Base-by-base conservation (phyloP, 2,329 filamentous ascomycete genomes). In the Xylaria multiplex region DNA sequence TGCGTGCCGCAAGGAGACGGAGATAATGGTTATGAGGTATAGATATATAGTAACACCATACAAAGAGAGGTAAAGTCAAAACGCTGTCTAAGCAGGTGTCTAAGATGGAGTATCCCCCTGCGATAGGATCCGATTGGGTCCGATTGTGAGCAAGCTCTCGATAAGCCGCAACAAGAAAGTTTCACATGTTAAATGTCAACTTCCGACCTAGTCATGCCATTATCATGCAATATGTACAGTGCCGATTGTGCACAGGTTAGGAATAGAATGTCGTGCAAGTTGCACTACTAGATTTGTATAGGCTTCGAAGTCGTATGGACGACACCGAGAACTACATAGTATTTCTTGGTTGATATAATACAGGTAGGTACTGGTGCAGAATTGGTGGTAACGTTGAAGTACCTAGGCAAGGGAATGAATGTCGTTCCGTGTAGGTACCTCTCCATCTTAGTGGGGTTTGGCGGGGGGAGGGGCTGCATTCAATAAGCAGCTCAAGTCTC, bases 171-270 rank as follows among this genome's bases (percentile, higher is more conserved):
- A 32, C 9, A 40, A 48, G 27, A 50, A 19, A 19, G 27, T 64
- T 59, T 64, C 54, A 64, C 61, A 64, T 59, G 62, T n/a, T 37
- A 30, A 27, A 49, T 24, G 11, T 43, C 16, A 27, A 30, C 30
- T 30, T 42, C 62, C 50, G 27, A 49, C 16, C 6, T 19, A 54
- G 48, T 64, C 62, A 64, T 40, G 24, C 55, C 55, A 54, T 46
- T 59, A 57, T 59, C 62, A 55, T 55, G 49, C 62, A 37, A 64
- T 35, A 59, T 48, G 16, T 35, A 30, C 14, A n/a, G 53, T 43
- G 53, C 24, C 37, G 32, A 16, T 53, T 37, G 50, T 11, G 32
- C 32, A 35, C n/a, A 5, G 6, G 13, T 22, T 50, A 27, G 48
- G 30, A 50, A 50, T 7, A 35, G 9, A 11, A 35, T 35, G 9